Evolutionary conservation across 176 grass and related monocot genomes (phyloP).

Genomic region (Areca catechu): DNA sequence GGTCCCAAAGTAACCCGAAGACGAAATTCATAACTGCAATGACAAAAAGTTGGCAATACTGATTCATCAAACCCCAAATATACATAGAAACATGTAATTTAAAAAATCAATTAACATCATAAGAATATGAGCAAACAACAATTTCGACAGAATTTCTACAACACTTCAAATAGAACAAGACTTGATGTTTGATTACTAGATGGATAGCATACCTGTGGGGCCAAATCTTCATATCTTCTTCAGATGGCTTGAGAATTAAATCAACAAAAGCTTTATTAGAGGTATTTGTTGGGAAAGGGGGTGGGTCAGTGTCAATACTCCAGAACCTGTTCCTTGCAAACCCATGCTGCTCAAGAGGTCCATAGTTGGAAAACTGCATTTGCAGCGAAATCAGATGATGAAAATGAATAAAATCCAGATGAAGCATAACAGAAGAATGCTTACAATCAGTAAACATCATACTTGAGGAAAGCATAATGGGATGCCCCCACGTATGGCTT

Average conservation of each 20-base stretch:
- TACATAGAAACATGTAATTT: no score
- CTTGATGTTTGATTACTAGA: no score
- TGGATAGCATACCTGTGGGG: background rate
- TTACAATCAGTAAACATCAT: background rate
- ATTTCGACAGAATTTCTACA: no score
- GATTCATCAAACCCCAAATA: no score
- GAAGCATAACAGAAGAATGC: background rate
- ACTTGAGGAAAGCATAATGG: conserved; percentile 9
- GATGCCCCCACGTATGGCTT: conserved; percentile 3
- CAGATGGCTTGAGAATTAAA: conserved; percentile 2
- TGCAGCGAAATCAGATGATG: background rate
- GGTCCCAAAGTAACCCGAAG: conserved; percentile 8
- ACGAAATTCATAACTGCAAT: conserved; percentile 11
- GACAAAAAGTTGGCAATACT: background rate
- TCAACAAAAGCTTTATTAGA: conserved; percentile 1
- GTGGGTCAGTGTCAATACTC: conserved; percentile 6
- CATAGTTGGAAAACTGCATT: conserved; percentile 1
- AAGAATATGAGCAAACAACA: no score
- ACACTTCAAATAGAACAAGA: no score
- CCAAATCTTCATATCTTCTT: conserved; percentile 9
- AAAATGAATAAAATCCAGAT: background rate
- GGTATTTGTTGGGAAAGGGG: background rate
- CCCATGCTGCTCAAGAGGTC: background rate
- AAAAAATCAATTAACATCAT: no score
- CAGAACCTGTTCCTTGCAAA: conserved; percentile 1